These are phyloP conservation scores for Wickerhamomyces strasburgensis DNA, from an alignment of 805 yeast genomes.

Conservation along the genomic window DNA sequence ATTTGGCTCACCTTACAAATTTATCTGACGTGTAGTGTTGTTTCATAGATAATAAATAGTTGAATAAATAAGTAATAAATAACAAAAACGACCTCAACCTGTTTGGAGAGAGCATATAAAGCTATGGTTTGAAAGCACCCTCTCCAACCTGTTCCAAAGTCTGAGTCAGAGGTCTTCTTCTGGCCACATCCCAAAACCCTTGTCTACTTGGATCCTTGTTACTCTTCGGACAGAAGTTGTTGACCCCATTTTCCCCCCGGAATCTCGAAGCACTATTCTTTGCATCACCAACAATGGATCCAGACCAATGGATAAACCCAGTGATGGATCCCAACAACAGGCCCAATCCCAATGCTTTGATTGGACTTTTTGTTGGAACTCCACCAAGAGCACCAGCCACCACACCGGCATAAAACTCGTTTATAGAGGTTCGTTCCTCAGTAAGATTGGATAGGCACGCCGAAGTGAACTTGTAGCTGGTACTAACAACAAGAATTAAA, in stretches of 20 bases:
- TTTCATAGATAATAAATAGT: slow-evolving; percentile 4
- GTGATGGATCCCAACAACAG: slow-evolving; percentile 38
- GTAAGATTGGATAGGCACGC: slow-evolving; percentile 53
- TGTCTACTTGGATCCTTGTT: slow-evolving; percentile 32
- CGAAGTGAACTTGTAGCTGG: slow-evolving; percentile 38
- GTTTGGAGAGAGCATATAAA: slow-evolving; percentile 1
- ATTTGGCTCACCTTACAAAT: too few relatives aligned
- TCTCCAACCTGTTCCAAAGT: slow-evolving; percentile 69
- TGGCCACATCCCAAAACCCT: slow-evolving; percentile 75
- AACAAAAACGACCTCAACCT: not conserved
- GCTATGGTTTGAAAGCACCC: slow-evolving; percentile 24
- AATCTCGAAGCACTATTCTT: slow-evolving; percentile 32
- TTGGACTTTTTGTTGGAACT: slow-evolving; percentile 27
- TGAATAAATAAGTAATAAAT: slow-evolving; percentile 7
- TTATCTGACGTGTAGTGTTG: too few relatives aligned
- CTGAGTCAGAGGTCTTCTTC: slow-evolving; percentile 78
- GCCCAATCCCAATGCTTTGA: slow-evolving; percentile 43
- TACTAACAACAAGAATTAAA: slow-evolving; percentile 46
- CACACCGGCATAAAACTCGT: slow-evolving; percentile 46
- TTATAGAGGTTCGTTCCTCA: slow-evolving; percentile 58
- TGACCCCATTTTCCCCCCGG: slow-evolving; percentile 24
- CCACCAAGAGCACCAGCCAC: slow-evolving; percentile 41
- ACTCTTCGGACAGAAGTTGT: slow-evolving; percentile 24
- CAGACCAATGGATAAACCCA: slow-evolving; percentile 52
- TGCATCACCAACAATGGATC: slow-evolving; percentile 29